Evolutionary conservation across 176 grass and related monocot genomes (phyloP), one percentile per base, ranked within the genome.

Genomic region (Cocos nucifera): DNA sequence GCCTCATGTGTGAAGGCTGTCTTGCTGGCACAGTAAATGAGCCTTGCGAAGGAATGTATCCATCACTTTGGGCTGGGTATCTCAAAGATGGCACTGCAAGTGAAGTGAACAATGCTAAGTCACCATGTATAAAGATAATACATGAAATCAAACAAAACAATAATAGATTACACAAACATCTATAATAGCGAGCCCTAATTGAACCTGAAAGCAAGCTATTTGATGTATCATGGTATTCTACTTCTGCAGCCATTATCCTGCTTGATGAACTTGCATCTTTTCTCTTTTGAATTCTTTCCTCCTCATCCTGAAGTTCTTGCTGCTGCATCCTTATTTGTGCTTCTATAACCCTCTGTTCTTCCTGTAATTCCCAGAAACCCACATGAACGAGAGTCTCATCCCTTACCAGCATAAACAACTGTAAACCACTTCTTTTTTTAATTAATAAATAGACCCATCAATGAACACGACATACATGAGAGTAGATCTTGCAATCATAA

Each of bases 311-410:
- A 74, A 98, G 80, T 76, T 84, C 93, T 83, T 98, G 85, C 50
- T 81, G 84, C 16, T 76, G 88, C 22, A 98, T 85, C 78, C 93
- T 84, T 81, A 92, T 86, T 68, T 98, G 84, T 62, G 93, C 93
- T 83, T 98, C 93, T 71, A 98, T 92, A 72, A 98, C 87, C 71
- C 80, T 88, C 66, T 92, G 93, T 60, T 98, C 87, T 79, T 98
- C 93, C 93, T 98, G 73, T 17, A 48, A 70, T 21, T 67, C 30
- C 21, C 10, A 78, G 77, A 44, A 64, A n/a, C 63, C 64, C 50
- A 44, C 35, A 44, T 44, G 35, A 35, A 44, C 3, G 8, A 44
- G 9, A 44, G 35, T 44, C 35, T 3, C 8, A 14, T 12, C 0
- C 35, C 35, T 44, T 44, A 44, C 35, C 35, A 44, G 35, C 35